These are phyloP conservation scores for Penicillium soppii DNA, from an alignment of 495 filamentous ascomycete species.

Conservation along the genomic window DNA sequence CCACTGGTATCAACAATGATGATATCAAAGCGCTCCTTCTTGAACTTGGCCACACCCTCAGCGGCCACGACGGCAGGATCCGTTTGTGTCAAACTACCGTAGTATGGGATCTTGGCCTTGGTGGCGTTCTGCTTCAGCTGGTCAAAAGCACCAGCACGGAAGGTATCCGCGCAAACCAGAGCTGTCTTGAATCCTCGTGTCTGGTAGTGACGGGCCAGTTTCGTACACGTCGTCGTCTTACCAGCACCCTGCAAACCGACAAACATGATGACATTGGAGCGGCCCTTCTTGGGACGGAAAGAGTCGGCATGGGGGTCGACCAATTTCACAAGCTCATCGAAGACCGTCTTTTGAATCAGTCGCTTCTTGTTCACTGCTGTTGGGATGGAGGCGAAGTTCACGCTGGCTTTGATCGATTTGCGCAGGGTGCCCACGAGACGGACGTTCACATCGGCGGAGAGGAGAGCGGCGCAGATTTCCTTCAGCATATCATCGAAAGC, in stretches of 20 bases:
- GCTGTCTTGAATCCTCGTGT: conserved; percentile 91
- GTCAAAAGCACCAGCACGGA: conserved; percentile 96
- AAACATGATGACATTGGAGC: conserved; percentile 98
- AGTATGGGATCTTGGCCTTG: conserved; percentile 98
- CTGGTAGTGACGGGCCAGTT: conserved; percentile 93
- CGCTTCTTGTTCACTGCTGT: conserved; percentile 95
- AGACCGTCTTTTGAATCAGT: conserved; percentile 96
- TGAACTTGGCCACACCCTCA: conserved; percentile 97
- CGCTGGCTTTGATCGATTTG: conserved; percentile 84
- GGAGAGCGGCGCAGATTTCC: conserved; percentile 88
- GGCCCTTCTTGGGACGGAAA: conserved; percentile 96
- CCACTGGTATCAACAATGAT: conserved; percentile 98
- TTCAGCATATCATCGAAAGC: conserved; percentile 98
- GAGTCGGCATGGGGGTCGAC: conserved; percentile 95
- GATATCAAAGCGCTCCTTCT: conserved; percentile 96
- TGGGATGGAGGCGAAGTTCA: conserved; percentile 90
- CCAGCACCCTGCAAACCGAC: conserved; percentile 95
- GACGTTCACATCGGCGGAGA: conserved; percentile 96
- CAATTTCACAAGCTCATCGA: conserved; percentile 91
- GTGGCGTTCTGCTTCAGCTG: conserved; percentile 98
- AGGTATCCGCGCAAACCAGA: conserved; percentile 96
- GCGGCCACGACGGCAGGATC: conserved; percentile 90
- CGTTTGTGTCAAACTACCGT: conserved; percentile 90
- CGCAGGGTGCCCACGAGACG: conserved; percentile 88
- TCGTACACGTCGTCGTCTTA: conserved; percentile 98